Base-by-base conservation (phyloP, 2,329 filamentous ascomycete genomes). In the Aspergillus costaricaensis region DNA sequence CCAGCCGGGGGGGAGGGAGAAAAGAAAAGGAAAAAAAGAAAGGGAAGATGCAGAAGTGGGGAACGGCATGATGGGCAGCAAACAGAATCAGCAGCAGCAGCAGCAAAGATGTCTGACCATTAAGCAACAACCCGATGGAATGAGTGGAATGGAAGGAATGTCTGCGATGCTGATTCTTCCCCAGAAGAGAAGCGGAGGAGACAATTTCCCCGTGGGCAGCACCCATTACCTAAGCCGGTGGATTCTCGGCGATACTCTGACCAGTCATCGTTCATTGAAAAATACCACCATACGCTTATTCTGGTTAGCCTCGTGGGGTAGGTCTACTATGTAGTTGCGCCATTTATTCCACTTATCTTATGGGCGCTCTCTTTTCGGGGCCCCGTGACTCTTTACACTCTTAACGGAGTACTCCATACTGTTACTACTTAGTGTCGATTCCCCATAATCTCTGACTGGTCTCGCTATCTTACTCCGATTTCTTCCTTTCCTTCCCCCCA, bases 201-300 rank as follows among this genome's bases (percentile, higher is more conserved):
- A 27, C 32, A 59, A 27, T 14, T 59, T 59, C 57, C 57, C 57
- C 57, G 57, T 59, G 57, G 57, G 53, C 50, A 53, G 27, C 15
- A 17, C 19, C 36, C 19, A 54, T 52, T 32, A 39, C 57, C 57
- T 49, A 54, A 6, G 21, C 43, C 60, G 60, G 60, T 51, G 50
- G 43, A 61, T 58, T 47, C 17, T 61, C 59, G 59, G 59, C 30
- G 59, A 58, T 44, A 58, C 56, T 59, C 60, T 50, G 60, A 54
- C 10, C 15, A 27, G 27, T 54, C 15, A 15, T 5, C 10, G 32
- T 15, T 36, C 32, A 36, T 15, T 36, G 32, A 36, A 36, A 36
- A 36, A 36, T 36, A 36, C 32, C 32, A 36, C 12, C 5, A 36
- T 15, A 36, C 12, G 32, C 32, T 36, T 36, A 6, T 14, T 36